Base-by-base conservation (phyloP, 371 early-diverging fungal genomes). In the Mortierella sp. region DNA sequence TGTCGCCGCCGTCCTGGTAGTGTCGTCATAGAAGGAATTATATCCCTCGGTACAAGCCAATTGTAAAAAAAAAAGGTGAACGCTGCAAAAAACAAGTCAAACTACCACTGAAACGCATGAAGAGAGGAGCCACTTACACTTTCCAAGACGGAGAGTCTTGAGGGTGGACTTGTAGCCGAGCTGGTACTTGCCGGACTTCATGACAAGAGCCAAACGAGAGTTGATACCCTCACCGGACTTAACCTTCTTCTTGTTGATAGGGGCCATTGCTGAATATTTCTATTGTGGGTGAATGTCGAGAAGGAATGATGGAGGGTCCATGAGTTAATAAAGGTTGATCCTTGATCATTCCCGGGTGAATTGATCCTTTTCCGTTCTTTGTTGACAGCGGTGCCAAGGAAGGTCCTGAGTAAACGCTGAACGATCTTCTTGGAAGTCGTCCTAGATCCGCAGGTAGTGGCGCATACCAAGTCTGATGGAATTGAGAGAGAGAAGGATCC, bases 111-210 rank as follows among this genome's bases (percentile, higher is more conserved):
- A 65, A 55, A 54, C 38, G 44, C 27, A 21, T 5, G 29, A 21
- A 16, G 18, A 12, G 72, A 60, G 74, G 35, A 43, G 70, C 63
- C 63, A 89, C 93, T 90, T 95, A 96, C 96, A 93, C 95, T 98
- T 99, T 90, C 99, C 99, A 88, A 96, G 94, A 88, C 99, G 96
- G 87, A 99, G 92, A 81, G 96, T 93, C 96, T 98, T 98, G 90
- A 99, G 95, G 89, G 99, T 98, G 84, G 97, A 95, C 95, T 98
- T 98, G 96, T 98, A 98, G 78, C 99, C 99, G 79, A 99, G 95
- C 85, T 95, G 92, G 93, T 96, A 96, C 94, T 99, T 99, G 89
- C 99, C 99, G 90, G 96, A 96, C 96, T 99, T 99, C 97, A 98
- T 98, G 86, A 99, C 99, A 82, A 99, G 96, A 82, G 97, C 97